Evolutionary conservation across 768 basidiomycete species (phyloP), one percentile per base, ranked within the genome.

Genomic region (Clavaria fumosa): DNA sequence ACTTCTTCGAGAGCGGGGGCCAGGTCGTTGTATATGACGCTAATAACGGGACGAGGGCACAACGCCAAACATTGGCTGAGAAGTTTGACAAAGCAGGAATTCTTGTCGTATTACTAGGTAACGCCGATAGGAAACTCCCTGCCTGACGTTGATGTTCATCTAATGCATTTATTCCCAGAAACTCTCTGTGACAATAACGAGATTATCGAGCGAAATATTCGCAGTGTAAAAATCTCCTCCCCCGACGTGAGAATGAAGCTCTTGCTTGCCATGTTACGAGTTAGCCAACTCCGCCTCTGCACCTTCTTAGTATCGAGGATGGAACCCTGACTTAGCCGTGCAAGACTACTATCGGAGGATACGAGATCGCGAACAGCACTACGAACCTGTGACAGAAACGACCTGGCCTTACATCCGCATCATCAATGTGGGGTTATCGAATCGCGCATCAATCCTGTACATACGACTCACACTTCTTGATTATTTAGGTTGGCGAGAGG

Each of bases 21-120:
- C 95, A 99, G 55, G 91, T 97, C 18, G 88, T 93, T 24, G 91
- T 99, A 45, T 97, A 96, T 61, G 95, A 99, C 53, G 95, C 95
- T 20, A 99, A 99, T 52, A 96, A 96, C 48, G 89, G 89, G 1
- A 75, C 73, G 5, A 63, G 66, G 15, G 68, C 66, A 33, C 68
- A 67, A 21, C 63, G 95, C 38, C 73, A 79, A 43, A 62, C 63
- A 15, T 55, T 95, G 34, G 77, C 78, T 1, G 77, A 90, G 58
- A 90, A 75, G 59, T 96, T 93, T 50, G 79, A 84, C 54, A 70
- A 72, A 50, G 68, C 58, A 15, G 89, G 84, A 1, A 80, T 96
- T 36, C 93, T 97, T 64, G 86, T 99, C 43, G 72, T 97, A 48
- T 67, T 96, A 58, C 69, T 99, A 18, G 93, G 93, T 45, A 24